Conservation (phyloP, 768 basidiomycete species). For the Leucocoprinus birnbaumii region DNA sequence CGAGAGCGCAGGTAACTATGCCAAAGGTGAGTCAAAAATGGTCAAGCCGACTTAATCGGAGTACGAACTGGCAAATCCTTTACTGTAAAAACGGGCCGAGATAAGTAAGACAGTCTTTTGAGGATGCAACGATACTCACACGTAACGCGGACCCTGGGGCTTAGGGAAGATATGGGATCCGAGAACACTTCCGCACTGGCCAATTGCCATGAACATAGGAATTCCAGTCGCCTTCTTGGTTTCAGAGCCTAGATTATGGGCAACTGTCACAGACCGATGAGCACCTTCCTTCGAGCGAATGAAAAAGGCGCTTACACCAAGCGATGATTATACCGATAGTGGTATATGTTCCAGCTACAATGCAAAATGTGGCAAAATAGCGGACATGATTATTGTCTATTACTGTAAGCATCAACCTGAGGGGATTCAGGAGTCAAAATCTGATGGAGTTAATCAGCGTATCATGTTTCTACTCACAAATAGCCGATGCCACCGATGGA, state of each 20-base stretch:
- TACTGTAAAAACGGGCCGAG: slow-evolving; percentile 28
- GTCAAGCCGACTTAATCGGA: neutral
- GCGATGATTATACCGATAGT: slow-evolving; percentile 72
- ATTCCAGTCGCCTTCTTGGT: slow-evolving; percentile 76
- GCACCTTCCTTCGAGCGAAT: neutral
- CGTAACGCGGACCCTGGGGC: slow-evolving; percentile 61
- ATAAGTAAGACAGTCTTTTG: too few relatives aligned
- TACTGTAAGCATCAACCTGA: slow-evolving; percentile 49
- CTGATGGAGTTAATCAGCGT: neutral
- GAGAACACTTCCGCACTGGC: slow-evolving; percentile 74
- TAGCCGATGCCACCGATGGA: slow-evolving; percentile 58
- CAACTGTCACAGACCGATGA: slow-evolving; percentile 34
- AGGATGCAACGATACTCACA: slow-evolving; percentile 34
- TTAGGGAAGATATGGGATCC: slow-evolving; percentile 73
- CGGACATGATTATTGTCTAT: slow-evolving; percentile 54
- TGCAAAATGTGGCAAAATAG: slow-evolving; percentile 78
- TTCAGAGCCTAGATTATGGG: slow-evolving; percentile 77
- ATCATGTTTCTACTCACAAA: slow-evolving; percentile 43
- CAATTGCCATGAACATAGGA: slow-evolving; percentile 78
- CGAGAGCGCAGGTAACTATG: slow-evolving; percentile 46
- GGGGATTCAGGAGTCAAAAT: neutral
- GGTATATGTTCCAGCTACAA: slow-evolving; percentile 75
- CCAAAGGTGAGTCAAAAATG: neutral
- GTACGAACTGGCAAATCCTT: slow-evolving; percentile 53
- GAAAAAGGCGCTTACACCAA: slow-evolving; percentile 57